These are phyloP conservation scores for Apiospora kogelbergensis DNA, from an alignment of 2,329 filamentous ascomycete genomes.

Conservation along the genomic window DNA sequence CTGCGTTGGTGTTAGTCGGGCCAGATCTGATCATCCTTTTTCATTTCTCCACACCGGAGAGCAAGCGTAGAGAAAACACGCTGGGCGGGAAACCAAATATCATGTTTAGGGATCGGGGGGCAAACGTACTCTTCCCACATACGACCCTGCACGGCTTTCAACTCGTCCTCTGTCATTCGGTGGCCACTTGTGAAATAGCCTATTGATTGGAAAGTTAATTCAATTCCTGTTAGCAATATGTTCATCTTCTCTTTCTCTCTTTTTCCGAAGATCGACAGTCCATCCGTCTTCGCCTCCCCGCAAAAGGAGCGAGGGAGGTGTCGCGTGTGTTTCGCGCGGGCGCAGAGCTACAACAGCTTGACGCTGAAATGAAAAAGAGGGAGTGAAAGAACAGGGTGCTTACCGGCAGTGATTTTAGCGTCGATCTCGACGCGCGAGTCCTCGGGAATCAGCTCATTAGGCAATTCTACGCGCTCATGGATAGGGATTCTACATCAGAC, in stretches of 20 bases:
- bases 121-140: slow-evolving; percentile 79
- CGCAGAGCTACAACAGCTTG: background rate
- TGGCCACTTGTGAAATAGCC: slow-evolving; percentile 85
- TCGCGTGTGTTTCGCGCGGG: background rate
- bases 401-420: slow-evolving; percentile 94
- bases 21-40: background rate
- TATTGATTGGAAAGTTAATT: slow-evolving; percentile 25
- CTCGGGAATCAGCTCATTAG: slow-evolving; percentile 88
- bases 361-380: slow-evolving; percentile 1
- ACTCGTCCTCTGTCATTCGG: slow-evolving; percentile 82
- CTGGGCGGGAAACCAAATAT: slow-evolving; percentile 34
- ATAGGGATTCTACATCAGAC: slow-evolving; percentile 67
- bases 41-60: background rate
- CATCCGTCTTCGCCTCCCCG: slow-evolving; percentile 14
- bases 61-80: background rate
- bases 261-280: background rate
- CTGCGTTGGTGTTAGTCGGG: background rate
- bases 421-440: slow-evolving; percentile 98
- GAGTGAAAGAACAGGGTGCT: slow-evolving; percentile 31
- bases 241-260: background rate
- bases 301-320: background rate
- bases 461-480: slow-evolving; percentile 85
- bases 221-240: background rate
- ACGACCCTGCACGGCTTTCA: slow-evolving; percentile 81
- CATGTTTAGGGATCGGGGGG: slow-evolving; percentile 20